Base-by-base conservation (phyloP, 176 grass and related monocot species). In the Phoenix dactylifera region DNA sequence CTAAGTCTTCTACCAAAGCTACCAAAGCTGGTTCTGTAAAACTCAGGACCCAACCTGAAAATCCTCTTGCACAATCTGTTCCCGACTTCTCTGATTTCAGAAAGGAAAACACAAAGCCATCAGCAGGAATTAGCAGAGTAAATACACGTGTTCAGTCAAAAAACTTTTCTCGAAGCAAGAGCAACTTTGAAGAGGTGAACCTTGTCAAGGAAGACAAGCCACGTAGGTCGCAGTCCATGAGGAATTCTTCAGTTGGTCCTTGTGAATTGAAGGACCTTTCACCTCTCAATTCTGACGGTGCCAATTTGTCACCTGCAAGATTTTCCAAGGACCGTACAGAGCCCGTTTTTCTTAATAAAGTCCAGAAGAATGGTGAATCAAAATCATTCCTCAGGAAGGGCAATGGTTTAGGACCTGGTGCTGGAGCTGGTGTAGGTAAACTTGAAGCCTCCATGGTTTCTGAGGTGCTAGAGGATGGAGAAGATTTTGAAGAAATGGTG, bases 71-170 rank as follows among this genome's bases (percentile, higher is more conserved):
- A 29, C 88, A 93, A 56, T 93, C 88, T 58, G 84, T 98, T 54
- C 88, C 94, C 25, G 89, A 72, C 76, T 93, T 98, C 57, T 69
- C 76, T 4, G 88, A 98, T 57, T 83, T 98, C 18, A 75, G 88
- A 76, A 98, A 98, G 61, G 94, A 93, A 93, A 98, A 93, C 80
- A 85, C 87, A 60, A 92, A 77, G 49, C 93, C 83, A 68, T 82
- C 80, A 59, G 65, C 65, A 75, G 87, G 67, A 62, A 63, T 62
- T 51, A 81, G 79, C 59, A 90, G 81, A 65, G 72, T 57, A 32
- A 83, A 51, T 59, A 39, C 70, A 66, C 77, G 82, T 64, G 68
- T 44, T 26, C 85, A 87, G 54, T 73, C 62, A 23, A 92, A 82
- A 60, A 69, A 73, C 50, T 80, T 83, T 79, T 68, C 82, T 30